These are phyloP conservation scores for Fusarium decemcellulare DNA, from an alignment of 2,329 filamentous ascomycete species.

Conservation along the genomic window DNA sequence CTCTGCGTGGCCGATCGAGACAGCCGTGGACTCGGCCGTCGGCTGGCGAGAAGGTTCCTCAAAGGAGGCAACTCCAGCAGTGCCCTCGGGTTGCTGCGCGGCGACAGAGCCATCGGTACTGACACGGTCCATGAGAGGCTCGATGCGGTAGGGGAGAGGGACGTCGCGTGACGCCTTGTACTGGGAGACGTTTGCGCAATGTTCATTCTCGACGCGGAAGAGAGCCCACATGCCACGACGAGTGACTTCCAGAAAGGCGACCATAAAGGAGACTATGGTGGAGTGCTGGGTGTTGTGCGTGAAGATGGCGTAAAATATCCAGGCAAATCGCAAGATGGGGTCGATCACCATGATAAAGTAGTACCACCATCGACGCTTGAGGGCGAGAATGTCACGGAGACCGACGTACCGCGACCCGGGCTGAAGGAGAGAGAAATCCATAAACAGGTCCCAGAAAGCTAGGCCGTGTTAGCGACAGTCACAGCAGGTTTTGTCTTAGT, in stretches of 20 bases:
- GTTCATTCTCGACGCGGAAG: constrained; percentile 97
- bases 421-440: constrained; percentile 96
- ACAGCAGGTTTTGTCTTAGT: not conserved
- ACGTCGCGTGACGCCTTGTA: constrained; percentile 93
- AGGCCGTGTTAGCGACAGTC: constrained; percentile 2
- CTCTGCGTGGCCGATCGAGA: constrained; percentile 33
- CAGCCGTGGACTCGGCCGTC: constrained; percentile 38
- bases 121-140: constrained; percentile 60
- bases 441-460: constrained; percentile 93
- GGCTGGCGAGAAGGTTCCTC: constrained; percentile 26
- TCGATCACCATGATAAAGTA: constrained; percentile 88
- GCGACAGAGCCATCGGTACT: constrained; percentile 52
- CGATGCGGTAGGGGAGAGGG: constrained; percentile 83
- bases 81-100: constrained; percentile 8
- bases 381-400: constrained; percentile 83
- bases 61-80: constrained; percentile 7
- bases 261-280: constrained; percentile 83
- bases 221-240: constrained; percentile 92
- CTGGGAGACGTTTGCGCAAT: constrained; percentile 90
- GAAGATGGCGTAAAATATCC: constrained; percentile 94
- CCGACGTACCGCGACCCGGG: constrained; percentile 76
- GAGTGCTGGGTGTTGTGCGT: constrained; percentile 86
- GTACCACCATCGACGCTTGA: constrained; percentile 86
- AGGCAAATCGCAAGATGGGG: constrained; percentile 89
- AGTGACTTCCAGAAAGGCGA: constrained; percentile 84